Evolutionary conservation across 2,329 filamentous ascomycete genomes (phyloP).

Genomic region (Xylaria sp.): DNA sequence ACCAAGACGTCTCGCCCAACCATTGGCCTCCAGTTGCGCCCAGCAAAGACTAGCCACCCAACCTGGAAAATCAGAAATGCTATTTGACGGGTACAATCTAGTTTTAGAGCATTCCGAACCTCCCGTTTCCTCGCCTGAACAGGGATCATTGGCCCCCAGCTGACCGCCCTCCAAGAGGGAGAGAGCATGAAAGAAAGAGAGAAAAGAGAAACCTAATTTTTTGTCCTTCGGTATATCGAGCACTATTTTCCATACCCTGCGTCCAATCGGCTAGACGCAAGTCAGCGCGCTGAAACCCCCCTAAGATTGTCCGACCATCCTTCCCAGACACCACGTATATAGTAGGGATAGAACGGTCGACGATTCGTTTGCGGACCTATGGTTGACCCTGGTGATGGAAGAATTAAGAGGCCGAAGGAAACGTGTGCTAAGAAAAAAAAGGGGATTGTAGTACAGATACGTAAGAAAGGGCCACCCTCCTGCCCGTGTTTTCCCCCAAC

Average conservation of each 20-base stretch:
- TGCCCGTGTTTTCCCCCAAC: slow-evolving; percentile 15
- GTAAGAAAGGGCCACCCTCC: slow-evolving; percentile 10
- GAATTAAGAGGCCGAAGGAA: not conserved
- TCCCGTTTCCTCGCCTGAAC: slow-evolving; percentile 32
- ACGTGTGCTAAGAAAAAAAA: not conserved
- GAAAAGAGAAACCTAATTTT: slow-evolving; percentile 12
- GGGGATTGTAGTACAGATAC: slow-evolving; percentile 26
- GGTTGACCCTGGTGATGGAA: slow-evolving; percentile 12
- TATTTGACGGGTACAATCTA: slow-evolving; percentile 48
- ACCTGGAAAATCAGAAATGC: slow-evolving; percentile 44
- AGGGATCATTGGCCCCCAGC: slow-evolving; percentile 7
- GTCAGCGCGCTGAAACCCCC: slow-evolving; percentile 4
- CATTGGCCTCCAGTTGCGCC: slow-evolving; percentile 23
- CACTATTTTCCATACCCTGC: slow-evolving; percentile 4
- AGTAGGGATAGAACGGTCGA: slow-evolving; percentile 10
- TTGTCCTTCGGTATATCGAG: slow-evolving; percentile 9
- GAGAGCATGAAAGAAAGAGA: slow-evolving; percentile 13
- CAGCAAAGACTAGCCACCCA: slow-evolving; percentile 33
- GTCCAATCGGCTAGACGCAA: slow-evolving; percentile 10
- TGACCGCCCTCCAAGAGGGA: slow-evolving; percentile 17
- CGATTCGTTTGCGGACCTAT: slow-evolving; percentile 8
- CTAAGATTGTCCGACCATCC: slow-evolving; percentile 1
- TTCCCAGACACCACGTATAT: slow-evolving; percentile 12
- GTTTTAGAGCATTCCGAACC: slow-evolving; percentile 38
- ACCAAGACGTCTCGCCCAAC: slow-evolving; percentile 16